A percentile compares a stretch with the other conserved stretches of the same genome.
Evolutionary conservation across 2,329 filamentous ascomycete genomes (phyloP).

Genomic region (Colletotrichum sp.): DNA sequence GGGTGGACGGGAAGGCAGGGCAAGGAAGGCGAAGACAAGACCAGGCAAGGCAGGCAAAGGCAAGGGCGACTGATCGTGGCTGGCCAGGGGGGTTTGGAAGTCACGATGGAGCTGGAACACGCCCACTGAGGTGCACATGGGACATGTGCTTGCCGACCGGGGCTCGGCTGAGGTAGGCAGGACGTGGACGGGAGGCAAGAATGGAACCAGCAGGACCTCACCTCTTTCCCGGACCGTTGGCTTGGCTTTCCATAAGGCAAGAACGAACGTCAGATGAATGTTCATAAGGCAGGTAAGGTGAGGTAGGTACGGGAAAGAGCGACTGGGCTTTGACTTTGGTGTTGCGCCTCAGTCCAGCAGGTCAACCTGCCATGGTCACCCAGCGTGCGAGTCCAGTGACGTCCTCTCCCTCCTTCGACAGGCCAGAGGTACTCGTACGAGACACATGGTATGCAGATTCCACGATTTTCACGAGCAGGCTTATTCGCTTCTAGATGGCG

Average conservation of each 20-base stretch:
- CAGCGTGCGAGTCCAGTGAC: neutral
- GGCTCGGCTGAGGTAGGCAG: neutral
- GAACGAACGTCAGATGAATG: neutral
- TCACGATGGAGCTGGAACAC: slow-evolving; percentile 7
- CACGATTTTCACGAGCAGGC: neutral
- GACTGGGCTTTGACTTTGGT: neutral
- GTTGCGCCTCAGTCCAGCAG: neutral
- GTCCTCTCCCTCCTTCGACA: neutral
- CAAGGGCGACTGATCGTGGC: slow-evolving; percentile 3
- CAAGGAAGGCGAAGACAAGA: neutral
- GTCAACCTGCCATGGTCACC: neutral
- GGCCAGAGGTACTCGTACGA: neutral
- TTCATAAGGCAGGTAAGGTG: neutral
- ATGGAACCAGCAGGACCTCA: neutral
- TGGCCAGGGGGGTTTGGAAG: neutral
- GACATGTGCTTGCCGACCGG: neutral
- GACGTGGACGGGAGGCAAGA: neutral
- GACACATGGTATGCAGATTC: neutral
- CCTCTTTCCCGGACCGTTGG: neutral
- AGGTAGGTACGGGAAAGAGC: neutral
- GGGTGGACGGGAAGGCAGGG: slow-evolving; percentile 13
- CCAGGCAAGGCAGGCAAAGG: neutral
- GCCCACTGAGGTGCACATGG: neutral
- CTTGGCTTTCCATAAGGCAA: neutral
- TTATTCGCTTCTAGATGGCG: neutral